A percentile compares a stretch with the other conserved stretches of the same genome.
Evolutionary conservation across 306 rosid genomes (phyloP).

Genomic region (Bauhinia variegata): DNA sequence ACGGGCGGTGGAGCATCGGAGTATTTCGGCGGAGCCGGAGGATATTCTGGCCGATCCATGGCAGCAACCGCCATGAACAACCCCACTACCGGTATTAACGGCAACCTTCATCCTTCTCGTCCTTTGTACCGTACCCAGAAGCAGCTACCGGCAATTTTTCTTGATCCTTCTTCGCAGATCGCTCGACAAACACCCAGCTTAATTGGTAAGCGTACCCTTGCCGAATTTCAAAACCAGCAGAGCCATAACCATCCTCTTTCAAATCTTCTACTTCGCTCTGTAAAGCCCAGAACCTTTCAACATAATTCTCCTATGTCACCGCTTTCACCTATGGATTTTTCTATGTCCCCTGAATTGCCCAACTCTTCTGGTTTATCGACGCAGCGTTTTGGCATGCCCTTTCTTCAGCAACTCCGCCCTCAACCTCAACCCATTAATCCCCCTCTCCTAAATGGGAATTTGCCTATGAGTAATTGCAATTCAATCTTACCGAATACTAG

Average conservation of each 20-base stretch:
- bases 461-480: conserved; percentile 22
- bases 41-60: conserved; percentile 52
- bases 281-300: conserved; percentile 60
- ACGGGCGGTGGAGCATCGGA: conserved; percentile 65
- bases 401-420: conserved; percentile 62
- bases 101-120: conserved; percentile 44
- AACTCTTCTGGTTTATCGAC: conserved; percentile 18
- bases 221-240: conserved; percentile 62
- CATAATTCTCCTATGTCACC: conserved; percentile 56
- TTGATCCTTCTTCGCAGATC: conserved; percentile 73
- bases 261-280: conserved; percentile 56
- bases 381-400: conserved; percentile 52
- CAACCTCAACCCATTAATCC: conserved; percentile 43
- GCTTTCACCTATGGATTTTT: conserved; percentile 61
- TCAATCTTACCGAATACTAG: neutral
- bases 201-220: conserved; percentile 69
- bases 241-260: conserved; percentile 46
- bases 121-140: conserved; percentile 58
- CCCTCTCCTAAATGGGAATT: conserved; percentile 14
- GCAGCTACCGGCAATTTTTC: conserved; percentile 43
- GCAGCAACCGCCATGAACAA: conserved; percentile 43
- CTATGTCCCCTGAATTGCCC: conserved; percentile 38
- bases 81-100: conserved; percentile 13
- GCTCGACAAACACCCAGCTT: conserved; percentile 43
- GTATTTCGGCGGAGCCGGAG: conserved; percentile 37